phyloP scores from a whole-genome alignment of 345 rosid genomes.

The Populus simonii region DNA sequence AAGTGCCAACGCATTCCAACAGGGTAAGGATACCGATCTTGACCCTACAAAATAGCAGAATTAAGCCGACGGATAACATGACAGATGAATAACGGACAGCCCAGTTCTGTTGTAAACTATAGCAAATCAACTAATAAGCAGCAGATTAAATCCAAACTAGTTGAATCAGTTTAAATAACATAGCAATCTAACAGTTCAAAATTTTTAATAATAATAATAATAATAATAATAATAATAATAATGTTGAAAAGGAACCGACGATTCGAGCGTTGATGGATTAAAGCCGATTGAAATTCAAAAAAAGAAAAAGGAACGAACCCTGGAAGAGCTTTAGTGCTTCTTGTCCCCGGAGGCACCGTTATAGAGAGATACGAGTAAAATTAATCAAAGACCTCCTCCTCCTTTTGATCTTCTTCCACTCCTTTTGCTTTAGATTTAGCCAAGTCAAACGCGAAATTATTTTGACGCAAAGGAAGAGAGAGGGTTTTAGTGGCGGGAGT shows the following conservation, averaged over 20 bases:
- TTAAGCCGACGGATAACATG: neutral
- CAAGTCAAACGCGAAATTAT: neutral
- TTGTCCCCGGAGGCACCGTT: slow-evolving; percentile 78
- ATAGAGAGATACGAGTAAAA: slow-evolving; percentile 70
- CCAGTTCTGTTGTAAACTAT: neutral
- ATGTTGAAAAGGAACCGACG: neutral
- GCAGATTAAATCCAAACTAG: neutral
- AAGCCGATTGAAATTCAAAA: neutral
- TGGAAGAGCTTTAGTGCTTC: slow-evolving; percentile 94
- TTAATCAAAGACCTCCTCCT: slow-evolving; percentile 54
- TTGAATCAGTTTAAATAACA: neutral
- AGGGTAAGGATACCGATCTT: slow-evolving; percentile 43
- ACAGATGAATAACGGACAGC: neutral
- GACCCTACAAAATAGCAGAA: slow-evolving; percentile 48
- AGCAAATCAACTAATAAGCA: neutral
- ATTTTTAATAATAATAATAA: no score
- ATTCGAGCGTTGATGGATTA: neutral
- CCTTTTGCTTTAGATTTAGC: neutral
- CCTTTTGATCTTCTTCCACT: neutral
- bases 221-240: no score
- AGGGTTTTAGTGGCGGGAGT: slow-evolving; percentile 3
- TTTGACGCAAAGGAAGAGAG: neutral
- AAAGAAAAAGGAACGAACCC: slow-evolving; percentile 53
- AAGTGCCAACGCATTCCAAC: neutral
- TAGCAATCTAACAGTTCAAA: neutral